These are phyloP conservation scores for Mycena olivaceomarginata DNA, from an alignment of 768 basidiomycete species.

Conservation along the genomic window DNA sequence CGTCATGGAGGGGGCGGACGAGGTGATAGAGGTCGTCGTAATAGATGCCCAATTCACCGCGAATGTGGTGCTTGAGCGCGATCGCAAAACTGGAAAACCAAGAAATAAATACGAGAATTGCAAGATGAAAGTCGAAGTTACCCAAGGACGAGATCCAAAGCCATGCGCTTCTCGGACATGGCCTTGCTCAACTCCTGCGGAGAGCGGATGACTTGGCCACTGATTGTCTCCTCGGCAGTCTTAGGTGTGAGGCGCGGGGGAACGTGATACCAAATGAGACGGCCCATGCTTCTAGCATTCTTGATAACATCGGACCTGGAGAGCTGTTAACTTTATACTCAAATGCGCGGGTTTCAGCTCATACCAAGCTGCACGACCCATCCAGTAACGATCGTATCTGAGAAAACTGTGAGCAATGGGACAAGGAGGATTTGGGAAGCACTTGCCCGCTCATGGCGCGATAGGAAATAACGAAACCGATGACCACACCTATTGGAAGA, in stretches of 20 bases:
- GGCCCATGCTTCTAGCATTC: constrained; percentile 67
- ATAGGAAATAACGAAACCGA: constrained; percentile 82
- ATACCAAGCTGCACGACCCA: constrained; percentile 70
- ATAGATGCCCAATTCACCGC: constrained; percentile 77
- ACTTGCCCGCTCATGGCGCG: constrained; percentile 76
- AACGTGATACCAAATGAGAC: constrained; percentile 79
- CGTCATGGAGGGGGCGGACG: constrained; percentile 74
- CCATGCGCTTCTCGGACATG: constrained; percentile 78
- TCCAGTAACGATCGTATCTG: constrained; percentile 81
- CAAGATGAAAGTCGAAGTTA: constrained; percentile 42
- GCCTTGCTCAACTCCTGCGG: constrained; percentile 66
- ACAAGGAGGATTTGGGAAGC: neutral
- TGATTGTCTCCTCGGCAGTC: constrained; percentile 59
- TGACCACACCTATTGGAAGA: constrained; percentile 62
- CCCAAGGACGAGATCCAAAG: constrained; percentile 77
- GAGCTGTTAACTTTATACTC: no score
- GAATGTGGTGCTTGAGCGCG: constrained; percentile 77
- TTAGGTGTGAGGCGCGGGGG: constrained; percentile 68
- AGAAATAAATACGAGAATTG: neutral
- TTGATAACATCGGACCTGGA: constrained; percentile 68
- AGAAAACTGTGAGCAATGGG: neutral
- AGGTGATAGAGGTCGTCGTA: constrained; percentile 78
- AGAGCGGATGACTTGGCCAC: constrained; percentile 54
- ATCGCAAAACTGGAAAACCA: constrained; percentile 66
- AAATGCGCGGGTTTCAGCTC: no score